phyloP scores from a whole-genome alignment of 1,139 yeast genomes.

The Blastobotrys illinoisensis region DNA sequence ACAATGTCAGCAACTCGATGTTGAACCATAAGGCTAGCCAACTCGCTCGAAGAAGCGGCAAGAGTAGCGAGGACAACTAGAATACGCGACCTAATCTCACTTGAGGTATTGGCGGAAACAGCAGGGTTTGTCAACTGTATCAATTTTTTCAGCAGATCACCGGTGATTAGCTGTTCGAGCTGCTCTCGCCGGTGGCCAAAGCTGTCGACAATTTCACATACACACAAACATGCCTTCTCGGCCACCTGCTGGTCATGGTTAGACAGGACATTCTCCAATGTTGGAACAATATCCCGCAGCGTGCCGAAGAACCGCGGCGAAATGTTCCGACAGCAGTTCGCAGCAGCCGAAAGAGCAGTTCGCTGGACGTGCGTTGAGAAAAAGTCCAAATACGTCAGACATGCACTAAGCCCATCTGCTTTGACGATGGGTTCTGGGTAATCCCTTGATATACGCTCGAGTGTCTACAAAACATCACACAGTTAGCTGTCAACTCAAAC shows the following conservation, averaged over 20 bases:
- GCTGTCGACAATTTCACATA: slow-evolving; percentile 56
- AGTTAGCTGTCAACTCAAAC: neutral
- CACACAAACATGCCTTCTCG: slow-evolving; percentile 64
- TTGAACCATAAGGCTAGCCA: slow-evolving; percentile 26
- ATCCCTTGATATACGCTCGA: slow-evolving; percentile 35
- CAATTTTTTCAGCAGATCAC: slow-evolving; percentile 21
- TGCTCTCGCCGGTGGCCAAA: slow-evolving; percentile 43
- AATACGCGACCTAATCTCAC: slow-evolving; percentile 23
- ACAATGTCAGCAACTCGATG: slow-evolving; percentile 28
- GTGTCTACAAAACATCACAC: slow-evolving; percentile 20
- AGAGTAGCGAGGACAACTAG: slow-evolving; percentile 40
- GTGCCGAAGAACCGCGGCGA: slow-evolving; percentile 41
- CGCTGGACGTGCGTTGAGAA: slow-evolving; percentile 87
- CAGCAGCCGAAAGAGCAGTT: slow-evolving; percentile 70
- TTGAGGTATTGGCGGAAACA: slow-evolving; percentile 17
- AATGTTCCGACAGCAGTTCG: slow-evolving; percentile 62
- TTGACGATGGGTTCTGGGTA: slow-evolving; percentile 33
- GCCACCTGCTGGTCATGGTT: slow-evolving; percentile 61
- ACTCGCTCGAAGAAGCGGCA: slow-evolving; percentile 34
- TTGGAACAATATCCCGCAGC: slow-evolving; percentile 55
- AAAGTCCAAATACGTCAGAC: slow-evolving; percentile 75
- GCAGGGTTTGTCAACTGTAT: slow-evolving; percentile 23
- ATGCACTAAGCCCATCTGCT: slow-evolving; percentile 60
- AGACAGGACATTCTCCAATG: slow-evolving; percentile 55
- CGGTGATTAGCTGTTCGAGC: slow-evolving; percentile 43